A percentile compares a stretch with the other conserved stretches of the same genome.
These are phyloP conservation scores for Diaporthe citriasiana DNA, from an alignment of 2,329 filamentous ascomycete genomes.

Conservation along the genomic window DNA sequence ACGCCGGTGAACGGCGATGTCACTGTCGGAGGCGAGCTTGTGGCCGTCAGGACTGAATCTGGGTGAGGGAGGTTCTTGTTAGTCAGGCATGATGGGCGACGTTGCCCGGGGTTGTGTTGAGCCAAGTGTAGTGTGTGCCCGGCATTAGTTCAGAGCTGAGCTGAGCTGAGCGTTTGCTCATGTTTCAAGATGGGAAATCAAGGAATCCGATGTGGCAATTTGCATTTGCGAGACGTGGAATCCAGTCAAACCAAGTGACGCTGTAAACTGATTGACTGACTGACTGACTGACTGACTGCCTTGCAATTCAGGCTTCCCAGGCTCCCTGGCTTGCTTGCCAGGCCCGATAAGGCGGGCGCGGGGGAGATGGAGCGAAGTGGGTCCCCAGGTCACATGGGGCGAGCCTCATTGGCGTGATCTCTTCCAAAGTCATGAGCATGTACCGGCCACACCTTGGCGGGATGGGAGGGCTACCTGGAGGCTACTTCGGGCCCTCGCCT, in stretches of 20 bases:
- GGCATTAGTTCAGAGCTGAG: background rate
- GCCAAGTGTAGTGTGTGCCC: background rate
- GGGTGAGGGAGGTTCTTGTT: slow-evolving; percentile 31
- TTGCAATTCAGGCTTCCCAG: slow-evolving; percentile 21
- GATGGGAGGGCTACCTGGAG: slow-evolving; percentile 42
- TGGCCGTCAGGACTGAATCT: slow-evolving; percentile 34
- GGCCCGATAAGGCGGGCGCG: slow-evolving; percentile 30
- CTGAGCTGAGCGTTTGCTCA: slow-evolving; percentile 11
- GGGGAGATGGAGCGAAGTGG: slow-evolving; percentile 18
- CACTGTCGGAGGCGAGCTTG: slow-evolving; percentile 39
- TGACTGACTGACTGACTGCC: slow-evolving; percentile 22
- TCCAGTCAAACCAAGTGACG: background rate
- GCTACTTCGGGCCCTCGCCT: slow-evolving; percentile 42
- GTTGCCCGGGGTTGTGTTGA: background rate
- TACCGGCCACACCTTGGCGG: slow-evolving; percentile 43
- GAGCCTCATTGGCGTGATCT: slow-evolving; percentile 29
- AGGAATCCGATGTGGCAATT: slow-evolving; percentile 35
- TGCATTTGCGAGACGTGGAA: slow-evolving; percentile 10
- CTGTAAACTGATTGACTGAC: slow-evolving; percentile 2
- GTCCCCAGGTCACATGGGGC: slow-evolving; percentile 30
- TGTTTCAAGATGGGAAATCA: slow-evolving; percentile 33
- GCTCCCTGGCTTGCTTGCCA: background rate
- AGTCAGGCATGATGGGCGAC: background rate
- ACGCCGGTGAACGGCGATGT: slow-evolving; percentile 41
- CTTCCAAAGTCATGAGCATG: slow-evolving; percentile 39